Percentiles rank a stretch among this genome's conserved stretches.
These are phyloP conservation scores for Paxillus involutus DNA, from an alignment of 768 basidiomycete genomes.

Conservation along the genomic window DNA sequence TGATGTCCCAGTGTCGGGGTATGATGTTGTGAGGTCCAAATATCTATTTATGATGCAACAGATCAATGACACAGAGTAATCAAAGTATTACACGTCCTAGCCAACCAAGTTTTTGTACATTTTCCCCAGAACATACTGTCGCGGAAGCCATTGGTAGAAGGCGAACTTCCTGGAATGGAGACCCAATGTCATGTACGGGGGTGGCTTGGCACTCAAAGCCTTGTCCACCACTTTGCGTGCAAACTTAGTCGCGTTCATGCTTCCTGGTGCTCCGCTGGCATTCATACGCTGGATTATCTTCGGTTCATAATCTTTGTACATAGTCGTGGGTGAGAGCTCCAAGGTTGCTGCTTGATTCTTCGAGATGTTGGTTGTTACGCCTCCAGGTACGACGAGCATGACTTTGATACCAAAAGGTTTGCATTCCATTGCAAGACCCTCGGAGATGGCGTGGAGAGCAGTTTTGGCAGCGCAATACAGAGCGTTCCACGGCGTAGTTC, in stretches of 20 bases:
- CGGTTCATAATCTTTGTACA: conserved; percentile 56
- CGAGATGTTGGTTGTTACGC: conserved; percentile 65
- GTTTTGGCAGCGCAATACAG: conserved; percentile 60
- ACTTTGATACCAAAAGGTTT: conserved; percentile 70
- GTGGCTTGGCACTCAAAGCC: conserved; percentile 46
- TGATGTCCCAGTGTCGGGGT: too few relatives aligned
- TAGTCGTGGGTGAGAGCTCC: conserved; percentile 45
- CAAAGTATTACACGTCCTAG: background rate
- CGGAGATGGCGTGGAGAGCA: conserved; percentile 57
- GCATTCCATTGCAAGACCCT: conserved; percentile 73
- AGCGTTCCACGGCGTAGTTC: conserved; percentile 69
- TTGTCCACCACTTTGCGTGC: conserved; percentile 52
- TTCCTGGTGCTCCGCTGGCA: conserved; percentile 45
- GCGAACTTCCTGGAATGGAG: conserved; percentile 30
- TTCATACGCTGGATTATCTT: conserved; percentile 56
- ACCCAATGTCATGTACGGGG: conserved; percentile 52
- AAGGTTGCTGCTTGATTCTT: conserved; percentile 47
- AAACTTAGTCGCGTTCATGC: conserved; percentile 53
- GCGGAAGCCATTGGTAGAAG: conserved; percentile 23
- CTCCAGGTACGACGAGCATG: conserved; percentile 66
- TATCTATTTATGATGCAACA: too few relatives aligned
- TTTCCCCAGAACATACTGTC: conserved; percentile 17
- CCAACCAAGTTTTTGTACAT: conserved; percentile 20
- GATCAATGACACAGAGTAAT: too few relatives aligned
- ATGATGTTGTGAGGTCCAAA: too few relatives aligned